Evolutionary conservation across 176 grass and related monocot species (phyloP).

Genomic region (Lolium rigidum): DNA sequence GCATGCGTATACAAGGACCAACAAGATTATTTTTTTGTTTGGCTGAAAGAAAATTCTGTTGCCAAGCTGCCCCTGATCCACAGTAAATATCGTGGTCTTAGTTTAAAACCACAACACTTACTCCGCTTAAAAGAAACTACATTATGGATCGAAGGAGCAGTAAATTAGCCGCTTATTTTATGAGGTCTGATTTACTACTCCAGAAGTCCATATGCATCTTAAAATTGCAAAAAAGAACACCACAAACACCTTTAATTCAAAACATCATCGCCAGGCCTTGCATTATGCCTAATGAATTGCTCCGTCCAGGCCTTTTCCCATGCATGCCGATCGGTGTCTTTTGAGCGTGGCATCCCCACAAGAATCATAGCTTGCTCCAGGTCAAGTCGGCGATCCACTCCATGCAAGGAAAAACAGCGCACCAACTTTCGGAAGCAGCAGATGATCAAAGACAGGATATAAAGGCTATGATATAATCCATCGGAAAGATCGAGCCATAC

Average conservation of each 20-base stretch:
- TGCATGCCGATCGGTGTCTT: neutral
- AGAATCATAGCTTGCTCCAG: conserved; percentile 26
- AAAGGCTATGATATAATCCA: neutral
- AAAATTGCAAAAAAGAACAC: neutral
- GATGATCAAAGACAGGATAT: conserved; percentile 13
- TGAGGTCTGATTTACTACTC: neutral
- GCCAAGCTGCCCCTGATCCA: too few species aligned
- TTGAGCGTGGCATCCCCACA: neutral
- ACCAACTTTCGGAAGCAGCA: conserved; percentile 37
- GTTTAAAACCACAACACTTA: too few species aligned
- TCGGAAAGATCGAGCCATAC: neutral
- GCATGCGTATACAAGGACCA: too few species aligned
- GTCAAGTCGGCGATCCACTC: conserved; percentile 11
- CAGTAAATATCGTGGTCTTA: too few species aligned
- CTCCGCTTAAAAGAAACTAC: too few species aligned
- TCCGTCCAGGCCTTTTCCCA: neutral
- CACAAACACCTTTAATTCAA: neutral
- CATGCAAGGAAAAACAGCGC: conserved; percentile 22
- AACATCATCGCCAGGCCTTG: neutral
- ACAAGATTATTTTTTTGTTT: too few species aligned
- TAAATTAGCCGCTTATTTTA: too few species aligned
- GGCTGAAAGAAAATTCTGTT: too few species aligned
- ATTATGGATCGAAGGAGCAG: too few species aligned
- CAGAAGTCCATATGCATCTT: neutral
- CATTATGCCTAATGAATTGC: neutral